Evolutionary conservation across 805 yeast species (phyloP), one percentile per base, ranked within the genome.

Genomic region (Starmerella etchellsii): DNA sequence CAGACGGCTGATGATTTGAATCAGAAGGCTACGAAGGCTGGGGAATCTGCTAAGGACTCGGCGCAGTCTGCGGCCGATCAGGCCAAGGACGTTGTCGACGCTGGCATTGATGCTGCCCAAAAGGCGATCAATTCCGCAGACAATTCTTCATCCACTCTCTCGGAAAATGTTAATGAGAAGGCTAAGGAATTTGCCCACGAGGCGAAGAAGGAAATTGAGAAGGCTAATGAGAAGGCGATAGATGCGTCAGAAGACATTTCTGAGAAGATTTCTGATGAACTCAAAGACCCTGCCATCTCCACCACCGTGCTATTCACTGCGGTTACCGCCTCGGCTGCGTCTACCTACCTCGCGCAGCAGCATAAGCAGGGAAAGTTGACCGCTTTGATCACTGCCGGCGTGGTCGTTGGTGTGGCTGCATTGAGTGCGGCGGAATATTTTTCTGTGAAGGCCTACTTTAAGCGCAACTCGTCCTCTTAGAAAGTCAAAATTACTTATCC

Each of bases 251-350:
- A 43, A 36, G 36, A 30, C 41, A 44, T 43, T 42, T 41, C 52
- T 19, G 51, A 51, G 18, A 44, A 43, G 42, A 28, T 52, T 23
- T 44, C 37, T 22, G 55, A 53, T 34, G 54, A 51, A 41, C 42
- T 53, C 20, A 48, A 46, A 36, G 57, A 53, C 43, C 55, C 57
- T 3, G 55, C 55, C 15, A 44, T 49, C 7, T 44, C 52, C 36
- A 52, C 57, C 23, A 53, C 57, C 29, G 54, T 51, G 11, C 42
- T 52, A 18, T 52, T 53, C 38, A 47, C 57, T 3, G 50, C 50
- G 15, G 47, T 52, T 29, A 50, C 55, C 13, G 51, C 55, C 32
- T 42, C 54, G n/a, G 57, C 57, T 9, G 57, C 57, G 24, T 44
- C 54, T 8, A 49, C 55, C 15, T 53, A 53, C 40, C 42, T 53